Evolutionary conservation across 129 eudicot genomes (phyloP).

Genomic region (Arctium minus): DNA sequence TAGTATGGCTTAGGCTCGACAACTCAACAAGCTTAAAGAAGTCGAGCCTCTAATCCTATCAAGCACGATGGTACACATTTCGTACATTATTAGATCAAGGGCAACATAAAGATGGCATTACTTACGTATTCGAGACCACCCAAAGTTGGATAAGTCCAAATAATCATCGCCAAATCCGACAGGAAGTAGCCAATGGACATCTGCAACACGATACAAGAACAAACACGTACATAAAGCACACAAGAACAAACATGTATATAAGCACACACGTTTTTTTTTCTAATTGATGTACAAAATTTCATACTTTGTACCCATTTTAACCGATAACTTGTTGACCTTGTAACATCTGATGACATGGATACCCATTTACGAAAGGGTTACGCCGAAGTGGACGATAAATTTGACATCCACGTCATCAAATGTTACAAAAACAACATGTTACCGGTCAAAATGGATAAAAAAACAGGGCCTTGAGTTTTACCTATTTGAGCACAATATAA

Average conservation of each 20-base stretch:
- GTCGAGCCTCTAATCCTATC: not conserved
- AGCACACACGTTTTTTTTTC: not conserved
- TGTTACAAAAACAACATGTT: not conserved
- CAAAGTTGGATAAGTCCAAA: conserved; percentile 70
- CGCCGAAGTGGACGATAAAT: no score
- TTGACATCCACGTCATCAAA: not conserved
- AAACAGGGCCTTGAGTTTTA: not conserved
- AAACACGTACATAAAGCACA: not conserved
- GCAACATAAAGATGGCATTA: conserved; percentile 3
- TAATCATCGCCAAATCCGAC: conserved; percentile 72
- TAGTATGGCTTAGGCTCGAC: not conserved
- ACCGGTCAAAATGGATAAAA: not conserved
- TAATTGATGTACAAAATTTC: not conserved
- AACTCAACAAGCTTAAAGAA: not conserved
- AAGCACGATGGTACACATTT: not conserved
- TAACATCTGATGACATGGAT: not conserved
- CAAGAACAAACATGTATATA: not conserved
- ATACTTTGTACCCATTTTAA: not conserved
- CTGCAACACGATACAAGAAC: conserved; percentile 35
- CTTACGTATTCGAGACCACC: conserved; percentile 91
- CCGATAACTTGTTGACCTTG: not conserved
- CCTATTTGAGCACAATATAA: not conserved
- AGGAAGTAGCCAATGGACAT: conserved; percentile 80
- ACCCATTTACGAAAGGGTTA: no score
- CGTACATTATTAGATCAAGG: not conserved